Evolutionary conservation across 225 moss, liverwort and hornwort genomes (phyloP).

Genomic region (Bryum argenteum): DNA sequence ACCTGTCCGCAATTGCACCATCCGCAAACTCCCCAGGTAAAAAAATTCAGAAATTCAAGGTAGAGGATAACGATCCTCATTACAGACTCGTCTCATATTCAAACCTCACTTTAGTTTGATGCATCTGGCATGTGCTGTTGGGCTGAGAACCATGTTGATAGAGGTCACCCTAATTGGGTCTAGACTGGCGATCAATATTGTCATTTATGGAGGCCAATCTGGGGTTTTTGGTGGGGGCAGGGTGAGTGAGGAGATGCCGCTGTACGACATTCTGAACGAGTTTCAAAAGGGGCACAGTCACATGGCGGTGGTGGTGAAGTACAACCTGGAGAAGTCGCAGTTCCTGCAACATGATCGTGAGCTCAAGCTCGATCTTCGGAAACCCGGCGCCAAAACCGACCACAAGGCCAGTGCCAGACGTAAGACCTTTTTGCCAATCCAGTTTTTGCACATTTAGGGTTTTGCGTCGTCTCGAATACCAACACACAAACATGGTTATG

Average conservation of each 20-base stretch:
- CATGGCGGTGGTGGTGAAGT: conserved; percentile 82
- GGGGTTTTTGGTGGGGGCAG: conserved; percentile 31
- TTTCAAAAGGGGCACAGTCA: conserved; percentile 89
- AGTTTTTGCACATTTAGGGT: too few relatives aligned
- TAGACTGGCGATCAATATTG: too few relatives aligned
- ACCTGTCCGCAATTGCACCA: conserved; percentile 70
- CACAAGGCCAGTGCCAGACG: conserved; percentile 2
- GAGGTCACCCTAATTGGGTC: too few relatives aligned
- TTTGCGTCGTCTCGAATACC: too few relatives aligned
- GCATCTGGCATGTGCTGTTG: too few relatives aligned
- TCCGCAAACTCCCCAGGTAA: conserved; percentile 74
- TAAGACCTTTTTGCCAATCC: neutral
- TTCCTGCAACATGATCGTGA: conserved; percentile 25
- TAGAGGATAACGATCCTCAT: neutral
- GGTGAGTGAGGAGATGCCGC: conserved; percentile 69
- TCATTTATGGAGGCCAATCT: too few relatives aligned
- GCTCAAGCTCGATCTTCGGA: conserved; percentile 33
- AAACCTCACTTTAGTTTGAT: too few relatives aligned
- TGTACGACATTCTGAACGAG: conserved; percentile 81
- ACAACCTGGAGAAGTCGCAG: conserved; percentile 39
- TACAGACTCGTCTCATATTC: too few relatives aligned
- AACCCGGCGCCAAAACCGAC: conserved; percentile 16
- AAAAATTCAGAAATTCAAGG: neutral
- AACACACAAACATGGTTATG: too few relatives aligned
- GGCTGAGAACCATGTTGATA: too few relatives aligned